Base-by-base conservation (phyloP, 805 yeast genomes). In the Metschnikowia anglica region DNA sequence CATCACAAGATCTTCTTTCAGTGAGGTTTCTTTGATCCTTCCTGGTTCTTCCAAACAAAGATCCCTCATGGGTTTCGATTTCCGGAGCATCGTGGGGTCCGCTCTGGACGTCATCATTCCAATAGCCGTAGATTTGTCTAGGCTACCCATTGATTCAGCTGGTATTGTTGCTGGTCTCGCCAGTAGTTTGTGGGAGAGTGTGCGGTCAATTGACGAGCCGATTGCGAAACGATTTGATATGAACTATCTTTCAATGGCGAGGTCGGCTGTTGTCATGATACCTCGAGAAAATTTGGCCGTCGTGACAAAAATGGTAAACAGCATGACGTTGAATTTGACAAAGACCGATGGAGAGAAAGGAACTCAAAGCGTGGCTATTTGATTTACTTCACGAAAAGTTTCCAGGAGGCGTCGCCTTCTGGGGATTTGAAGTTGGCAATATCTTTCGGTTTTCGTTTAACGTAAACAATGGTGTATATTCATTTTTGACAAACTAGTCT, bases 101-200 rank as follows among this genome's bases (percentile, higher is more conserved):
- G 61, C 73, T 15, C 74, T 73, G 48, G 87, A 82, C 53, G 64
- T 66, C 28, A 72, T 80, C 37, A 65, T 73, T n/a, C 86, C 87
- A 0, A 63, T 81, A 4, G 64, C 73, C 1, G 72, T 82, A 16
- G 81, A 81, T 55, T 68, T 81, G 45, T 63, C 72, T 11, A 61
- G 63, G 21, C 56, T 81, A 18, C 86, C 86, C 0, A 59, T 77
- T 13, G 81, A 81, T 56, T 66, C 79, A 6, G 79, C 81, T 17
- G 88, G 88, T 30, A 79, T 82, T 37, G 85, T 81, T 2, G 80
- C 85, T 0, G 84, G 85, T 1, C 70, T 82, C 17, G 85, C 87
- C 0, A 63, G 76, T 29, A 69, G 65, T 41, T 58, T 81, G 18
- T 53, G 74, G 16, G 64, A 61, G 31, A 70, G 67, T 5, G 50